phyloP scores from a whole-genome alignment of 768 basidiomycete species.

The Kwoniella dejecticola region DNA sequence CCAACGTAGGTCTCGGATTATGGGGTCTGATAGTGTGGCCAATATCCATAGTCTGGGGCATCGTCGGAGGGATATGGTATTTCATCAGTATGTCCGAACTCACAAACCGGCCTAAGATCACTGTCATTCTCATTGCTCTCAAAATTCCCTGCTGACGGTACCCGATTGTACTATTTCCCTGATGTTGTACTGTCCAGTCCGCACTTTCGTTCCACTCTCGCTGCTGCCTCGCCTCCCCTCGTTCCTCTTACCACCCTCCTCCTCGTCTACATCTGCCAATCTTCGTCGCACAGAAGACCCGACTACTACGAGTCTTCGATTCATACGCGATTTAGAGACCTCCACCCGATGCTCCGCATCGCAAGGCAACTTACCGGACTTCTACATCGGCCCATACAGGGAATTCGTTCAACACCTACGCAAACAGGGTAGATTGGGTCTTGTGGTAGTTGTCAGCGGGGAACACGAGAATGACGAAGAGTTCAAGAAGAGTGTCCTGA shows the following conservation, averaged over 20 bases:
- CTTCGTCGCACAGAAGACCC: slow-evolving; percentile 32
- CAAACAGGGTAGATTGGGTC: slow-evolving; percentile 71
- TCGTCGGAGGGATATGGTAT: slow-evolving; percentile 48
- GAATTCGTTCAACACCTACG: slow-evolving; percentile 71
- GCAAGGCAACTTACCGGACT: slow-evolving; percentile 68
- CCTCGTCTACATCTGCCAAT: background rate
- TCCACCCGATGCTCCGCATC: slow-evolving; percentile 32
- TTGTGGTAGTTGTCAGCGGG: slow-evolving; percentile 78
- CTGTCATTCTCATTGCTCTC: too few species aligned
- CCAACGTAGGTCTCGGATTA: slow-evolving; percentile 27
- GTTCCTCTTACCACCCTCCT: slow-evolving; percentile 49
- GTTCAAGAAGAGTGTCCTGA: slow-evolving; percentile 84
- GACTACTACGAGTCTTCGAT: slow-evolving; percentile 26
- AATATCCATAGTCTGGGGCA: slow-evolving; percentile 29
- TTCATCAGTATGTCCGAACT: slow-evolving; percentile 46
- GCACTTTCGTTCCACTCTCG: slow-evolving; percentile 48
- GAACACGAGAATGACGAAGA: slow-evolving; percentile 87
- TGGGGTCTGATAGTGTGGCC: slow-evolving; percentile 40
- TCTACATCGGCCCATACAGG: slow-evolving; percentile 78
- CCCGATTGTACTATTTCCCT: background rate
- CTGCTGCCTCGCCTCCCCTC: slow-evolving; percentile 47
- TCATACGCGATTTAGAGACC: slow-evolving; percentile 39
- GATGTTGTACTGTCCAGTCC: slow-evolving; percentile 28
- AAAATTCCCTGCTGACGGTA: background rate
- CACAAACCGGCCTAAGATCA: too few species aligned